Percentiles rank a stretch among this genome's conserved stretches.
These are phyloP conservation scores for Alternaria dauci DNA, from an alignment of 2,329 filamentous ascomycete genomes.

Conservation along the genomic window DNA sequence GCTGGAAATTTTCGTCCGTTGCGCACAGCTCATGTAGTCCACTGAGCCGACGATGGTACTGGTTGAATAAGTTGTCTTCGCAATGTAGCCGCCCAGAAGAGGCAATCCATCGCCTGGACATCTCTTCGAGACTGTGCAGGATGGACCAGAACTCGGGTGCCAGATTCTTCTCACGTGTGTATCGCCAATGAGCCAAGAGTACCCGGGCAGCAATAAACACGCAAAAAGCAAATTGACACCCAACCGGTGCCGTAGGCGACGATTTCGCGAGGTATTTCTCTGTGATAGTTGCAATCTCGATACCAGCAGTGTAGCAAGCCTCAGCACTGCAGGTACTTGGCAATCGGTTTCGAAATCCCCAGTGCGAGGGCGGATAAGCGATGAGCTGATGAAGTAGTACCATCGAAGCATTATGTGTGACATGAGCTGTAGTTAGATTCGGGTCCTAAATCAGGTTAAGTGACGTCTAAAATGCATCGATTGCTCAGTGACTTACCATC, in stretches of 20 bases:
- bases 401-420: slow-evolving; percentile 30
- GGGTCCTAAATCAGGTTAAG: slow-evolving; percentile 9
- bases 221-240: slow-evolving; percentile 29
- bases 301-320: slow-evolving; percentile 25
- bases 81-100: background rate
- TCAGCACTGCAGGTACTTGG: slow-evolving; percentile 27
- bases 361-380: slow-evolving; percentile 25
- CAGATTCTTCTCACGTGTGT: background rate
- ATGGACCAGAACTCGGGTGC: background rate
- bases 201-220: slow-evolving; percentile 32
- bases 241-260: slow-evolving; percentile 15
- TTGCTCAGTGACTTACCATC: slow-evolving; percentile 5
- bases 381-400: slow-evolving; percentile 29
- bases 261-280: slow-evolving; percentile 31
- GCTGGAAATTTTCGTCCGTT: background rate
- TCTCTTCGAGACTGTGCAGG: background rate
- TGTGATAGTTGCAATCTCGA: slow-evolving; percentile 29
- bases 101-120: background rate
- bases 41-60: background rate
- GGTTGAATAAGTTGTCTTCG: background rate
- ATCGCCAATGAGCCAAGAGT: slow-evolving; percentile 28
- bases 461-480: background rate
- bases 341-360: slow-evolving; percentile 21
- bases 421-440: slow-evolving; percentile 29
- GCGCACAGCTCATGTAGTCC: background rate